These are phyloP conservation scores for Dentipellis sp. DNA, from an alignment of 768 basidiomycete genomes.

Conservation along the genomic window DNA sequence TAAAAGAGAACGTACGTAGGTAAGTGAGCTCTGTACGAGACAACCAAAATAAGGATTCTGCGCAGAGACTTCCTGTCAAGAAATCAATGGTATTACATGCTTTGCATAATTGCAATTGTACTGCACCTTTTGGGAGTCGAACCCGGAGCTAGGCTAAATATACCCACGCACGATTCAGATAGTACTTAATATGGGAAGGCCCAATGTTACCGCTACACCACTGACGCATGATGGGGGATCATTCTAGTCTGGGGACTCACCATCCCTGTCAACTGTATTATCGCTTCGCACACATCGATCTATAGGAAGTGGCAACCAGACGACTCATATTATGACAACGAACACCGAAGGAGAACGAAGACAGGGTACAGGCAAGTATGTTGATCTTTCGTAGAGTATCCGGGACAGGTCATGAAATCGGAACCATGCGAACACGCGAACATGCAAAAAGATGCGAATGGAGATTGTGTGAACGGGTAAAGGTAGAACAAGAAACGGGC, in stretches of 20 bases:
- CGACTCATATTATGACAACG: neutral
- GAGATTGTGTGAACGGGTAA: conserved; percentile 20
- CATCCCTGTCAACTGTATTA: too few species aligned
- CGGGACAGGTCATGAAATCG: neutral
- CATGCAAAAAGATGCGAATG: neutral
- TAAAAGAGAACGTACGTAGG: too few species aligned
- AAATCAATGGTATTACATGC: neutral
- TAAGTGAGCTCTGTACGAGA: too few species aligned
- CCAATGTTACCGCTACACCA: conserved; percentile 85
- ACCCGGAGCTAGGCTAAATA: conserved; percentile 53
- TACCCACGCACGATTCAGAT: too few species aligned
- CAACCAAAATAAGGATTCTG: too few species aligned
- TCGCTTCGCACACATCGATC: too few species aligned
- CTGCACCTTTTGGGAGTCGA: conserved; percentile 49
- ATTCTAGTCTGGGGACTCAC: too few species aligned
- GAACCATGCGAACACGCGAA: neutral
- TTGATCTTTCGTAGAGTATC: neutral
- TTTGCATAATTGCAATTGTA: too few species aligned
- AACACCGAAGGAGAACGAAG: neutral
- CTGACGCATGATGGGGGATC: conserved; percentile 22
- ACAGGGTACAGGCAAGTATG: neutral
- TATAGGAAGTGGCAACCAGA: neutral
- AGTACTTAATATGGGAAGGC: conserved; percentile 56
- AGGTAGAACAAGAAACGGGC: neutral
- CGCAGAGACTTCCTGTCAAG: neutral